phyloP scores from a whole-genome alignment of 148 eudicot species.

The Camellia lanceoleosa region DNA sequence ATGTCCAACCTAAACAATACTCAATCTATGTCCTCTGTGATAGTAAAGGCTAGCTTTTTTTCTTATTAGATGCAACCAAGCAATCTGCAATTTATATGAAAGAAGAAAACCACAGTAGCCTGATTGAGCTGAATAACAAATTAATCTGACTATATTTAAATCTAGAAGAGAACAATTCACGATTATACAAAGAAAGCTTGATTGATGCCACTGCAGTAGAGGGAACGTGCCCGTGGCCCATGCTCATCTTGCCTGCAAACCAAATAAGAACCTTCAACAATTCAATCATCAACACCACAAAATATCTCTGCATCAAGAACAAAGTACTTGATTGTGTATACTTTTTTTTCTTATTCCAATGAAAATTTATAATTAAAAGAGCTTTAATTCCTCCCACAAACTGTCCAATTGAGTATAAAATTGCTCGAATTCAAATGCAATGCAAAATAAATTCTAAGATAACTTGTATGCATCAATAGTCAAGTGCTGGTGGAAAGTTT shows the following conservation, averaged over 20 bases:
- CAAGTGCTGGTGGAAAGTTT: background rate
- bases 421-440: background rate
- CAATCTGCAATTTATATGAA: constrained; percentile 43
- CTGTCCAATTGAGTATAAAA: background rate
- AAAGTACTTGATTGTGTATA: background rate
- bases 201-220: background rate
- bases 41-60: background rate
- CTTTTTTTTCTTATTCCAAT: background rate
- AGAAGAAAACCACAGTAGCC: constrained; percentile 44
- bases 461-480: background rate
- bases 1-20: background rate
- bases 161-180: background rate
- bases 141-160: constrained; percentile 12
- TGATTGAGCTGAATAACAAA: constrained; percentile 30
- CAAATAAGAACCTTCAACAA: constrained; percentile 15
- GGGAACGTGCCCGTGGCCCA: background rate
- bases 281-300: background rate
- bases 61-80: constrained; percentile 33
- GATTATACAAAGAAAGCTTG: background rate
- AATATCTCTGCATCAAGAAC: background rate
- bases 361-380: background rate
- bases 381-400: background rate
- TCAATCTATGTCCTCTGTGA: background rate
- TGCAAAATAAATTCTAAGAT: background rate
- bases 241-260: constrained; percentile 3